Percentiles rank a stretch among this genome's conserved stretches.
Evolutionary conservation across 805 yeast genomes (phyloP).

Genomic region (Candida michaelii): DNA sequence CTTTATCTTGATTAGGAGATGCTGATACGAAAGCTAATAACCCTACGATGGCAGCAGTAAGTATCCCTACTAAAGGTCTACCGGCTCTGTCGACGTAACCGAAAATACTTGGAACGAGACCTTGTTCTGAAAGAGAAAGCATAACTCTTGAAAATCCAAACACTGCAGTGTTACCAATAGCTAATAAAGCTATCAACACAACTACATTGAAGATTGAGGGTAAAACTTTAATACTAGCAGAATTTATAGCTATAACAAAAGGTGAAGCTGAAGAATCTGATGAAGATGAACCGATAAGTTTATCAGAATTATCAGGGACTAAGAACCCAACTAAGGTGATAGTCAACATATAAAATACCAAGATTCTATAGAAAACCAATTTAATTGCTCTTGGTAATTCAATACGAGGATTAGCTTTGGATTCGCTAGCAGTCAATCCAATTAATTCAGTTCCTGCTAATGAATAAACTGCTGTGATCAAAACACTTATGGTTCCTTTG

Average conservation of each 20-base stretch:
- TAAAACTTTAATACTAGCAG: slow-evolving; percentile 40
- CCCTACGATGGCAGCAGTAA: slow-evolving; percentile 33
- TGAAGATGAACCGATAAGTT: slow-evolving; percentile 24
- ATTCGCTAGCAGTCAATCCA: slow-evolving; percentile 40
- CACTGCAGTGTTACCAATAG: slow-evolving; percentile 45
- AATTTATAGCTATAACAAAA: slow-evolving; percentile 42
- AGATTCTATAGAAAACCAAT: slow-evolving; percentile 43
- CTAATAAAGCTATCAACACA: slow-evolving; percentile 39
- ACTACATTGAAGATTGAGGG: slow-evolving; percentile 45
- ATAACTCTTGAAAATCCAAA: slow-evolving; percentile 44
- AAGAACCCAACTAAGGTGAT: slow-evolving; percentile 40
- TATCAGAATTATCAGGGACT: slow-evolving; percentile 31
- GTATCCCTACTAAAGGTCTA: slow-evolving; percentile 40
- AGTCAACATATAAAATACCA: slow-evolving; percentile 41
- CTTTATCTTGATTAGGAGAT: slow-evolving; percentile 34
- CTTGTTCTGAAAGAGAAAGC: slow-evolving; percentile 40
- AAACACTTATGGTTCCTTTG: slow-evolving; percentile 39
- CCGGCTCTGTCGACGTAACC: slow-evolving; percentile 40
- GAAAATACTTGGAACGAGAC: slow-evolving; percentile 36
- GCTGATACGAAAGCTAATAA: slow-evolving; percentile 42
- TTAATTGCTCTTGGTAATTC: slow-evolving; percentile 43
- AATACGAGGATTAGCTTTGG: slow-evolving; percentile 37
- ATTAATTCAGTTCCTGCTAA: slow-evolving; percentile 45
- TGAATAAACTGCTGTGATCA: slow-evolving; percentile 42
- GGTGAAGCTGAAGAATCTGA: slow-evolving; percentile 40